Evolutionary conservation across 192 early-diverging fungal species (phyloP), one percentile per base, ranked within the genome.

Genomic region (Mortierella alpina): DNA sequence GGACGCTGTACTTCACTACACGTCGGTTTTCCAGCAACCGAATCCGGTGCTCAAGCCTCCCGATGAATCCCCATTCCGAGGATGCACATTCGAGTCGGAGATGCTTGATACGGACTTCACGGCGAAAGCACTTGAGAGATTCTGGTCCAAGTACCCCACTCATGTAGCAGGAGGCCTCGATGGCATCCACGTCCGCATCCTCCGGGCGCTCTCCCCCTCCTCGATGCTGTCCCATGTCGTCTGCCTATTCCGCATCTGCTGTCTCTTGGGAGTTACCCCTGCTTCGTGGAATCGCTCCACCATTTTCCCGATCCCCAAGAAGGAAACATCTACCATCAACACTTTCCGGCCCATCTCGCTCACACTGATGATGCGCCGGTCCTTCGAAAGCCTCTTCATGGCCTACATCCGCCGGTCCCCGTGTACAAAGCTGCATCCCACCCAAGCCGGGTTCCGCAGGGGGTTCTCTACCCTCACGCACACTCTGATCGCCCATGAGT

Each of bases 401-500:
- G 15, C 8, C 6, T 45, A 51, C 31, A 0, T 51, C 14, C 3
- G 4, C 1, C 48, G 17, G 22, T 51, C 63, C 7, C 63, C 63
- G 8, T 46, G 22, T 2, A 8, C 40, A 8, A 0, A 48, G 0
- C 6, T 64, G 8, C 63, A 64, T n/a, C 20, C 14, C 3, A 51
- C 63, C 51, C 63, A 64, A 7, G 63, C 63, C 8, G 63, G 63
- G 0, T 64, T 64, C 40, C 63, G 63, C 20, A 15, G 63, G 1
- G 63, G 63, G 6, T 64, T 64, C 48, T 64, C 63, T 2, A 64
- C 63, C 7, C 18, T 64, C 47, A 51, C 63, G 7, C 63, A 64
- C 40, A 14, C 63, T 22, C 9, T 64, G 23, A 22, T 51, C 11
- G 63, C 63, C 0, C 47, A 64, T 45, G 63, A 64, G 11, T 51